These are phyloP conservation scores for Blastocystis sp. DNA, from an alignment of 352 stramenopile species.

Conservation along the genomic window DNA sequence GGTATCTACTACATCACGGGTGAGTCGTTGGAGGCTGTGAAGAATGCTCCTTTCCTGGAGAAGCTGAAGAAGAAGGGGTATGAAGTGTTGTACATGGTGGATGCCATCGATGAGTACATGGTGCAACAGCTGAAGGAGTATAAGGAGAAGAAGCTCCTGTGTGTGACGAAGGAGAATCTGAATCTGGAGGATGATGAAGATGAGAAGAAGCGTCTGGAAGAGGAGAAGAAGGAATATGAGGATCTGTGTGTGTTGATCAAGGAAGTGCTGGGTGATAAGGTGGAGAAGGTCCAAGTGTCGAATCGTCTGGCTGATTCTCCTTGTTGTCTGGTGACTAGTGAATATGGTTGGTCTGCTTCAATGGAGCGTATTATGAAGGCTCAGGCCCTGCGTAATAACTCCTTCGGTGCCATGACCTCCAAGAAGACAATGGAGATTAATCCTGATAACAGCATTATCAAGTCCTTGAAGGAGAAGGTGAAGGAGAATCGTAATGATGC, in stretches of 20 bases:
- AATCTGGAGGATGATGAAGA: constrained; percentile 75
- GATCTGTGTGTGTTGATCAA: constrained; percentile 99
- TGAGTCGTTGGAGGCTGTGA: constrained; percentile 94
- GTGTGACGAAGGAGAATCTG: constrained; percentile 81
- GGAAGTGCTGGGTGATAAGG: constrained; percentile 98
- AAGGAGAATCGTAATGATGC: constrained; percentile 96
- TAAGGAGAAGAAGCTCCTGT: constrained; percentile 99
- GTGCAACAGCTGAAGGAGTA: constrained; percentile 99
- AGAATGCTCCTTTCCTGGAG: constrained; percentile 98
- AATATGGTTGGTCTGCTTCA: constrained; percentile 99
- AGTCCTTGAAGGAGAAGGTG: constrained; percentile 91
- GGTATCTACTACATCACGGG: constrained; percentile 99
- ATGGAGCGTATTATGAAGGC: too few relatives aligned
- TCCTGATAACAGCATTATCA: constrained; percentile 94
- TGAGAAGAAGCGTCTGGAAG: constrained; percentile 96
- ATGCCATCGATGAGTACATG: constrained; percentile 98
- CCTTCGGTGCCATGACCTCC: constrained; percentile 93
- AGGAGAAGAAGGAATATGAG: constrained; percentile 88
- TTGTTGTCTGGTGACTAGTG: constrained; percentile 93
- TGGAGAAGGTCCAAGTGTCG: constrained; percentile 98
- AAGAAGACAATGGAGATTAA: constrained; percentile 99
- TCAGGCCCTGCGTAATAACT: constrained; percentile 91
- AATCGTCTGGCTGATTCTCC: constrained; percentile 95
- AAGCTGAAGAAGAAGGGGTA: constrained; percentile 99
- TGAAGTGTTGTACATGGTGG: constrained; percentile 97